Percentiles rank a stretch among this genome's conserved stretches.
phyloP scores from a whole-genome alignment of 768 basidiomycete genomes.

The Hortiboletus flavorubellus region DNA sequence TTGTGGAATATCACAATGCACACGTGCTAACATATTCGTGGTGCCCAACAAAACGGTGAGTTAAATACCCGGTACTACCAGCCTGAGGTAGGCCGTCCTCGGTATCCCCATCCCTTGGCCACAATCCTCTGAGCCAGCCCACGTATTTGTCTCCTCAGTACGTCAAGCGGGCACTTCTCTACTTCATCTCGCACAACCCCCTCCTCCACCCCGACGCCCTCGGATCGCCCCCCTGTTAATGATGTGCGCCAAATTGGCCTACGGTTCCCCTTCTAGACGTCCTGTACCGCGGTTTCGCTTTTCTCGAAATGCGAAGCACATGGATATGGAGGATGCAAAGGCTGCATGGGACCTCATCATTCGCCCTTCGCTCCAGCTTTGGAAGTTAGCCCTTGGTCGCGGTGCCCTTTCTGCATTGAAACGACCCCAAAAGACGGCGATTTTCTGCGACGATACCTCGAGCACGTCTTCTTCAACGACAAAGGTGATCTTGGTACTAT shows the following conservation, averaged over 20 bases:
- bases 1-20: slow-evolving; percentile 24
- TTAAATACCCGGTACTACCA: slow-evolving; percentile 23
- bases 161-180: not conserved
- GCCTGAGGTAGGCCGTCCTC: not conserved
- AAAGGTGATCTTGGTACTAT: slow-evolving; percentile 16
- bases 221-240: not conserved
- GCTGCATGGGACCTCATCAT: slow-evolving; percentile 20
- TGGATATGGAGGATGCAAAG: slow-evolving; percentile 18
- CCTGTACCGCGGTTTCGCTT: slow-evolving; percentile 9
- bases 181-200: not conserved
- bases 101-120: not conserved
- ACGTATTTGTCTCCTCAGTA: slow-evolving; percentile 5
- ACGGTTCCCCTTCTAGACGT: slow-evolving; percentile 8
- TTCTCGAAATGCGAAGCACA: slow-evolving; percentile 9
- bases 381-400: slow-evolving; percentile 14
- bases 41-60: slow-evolving; percentile 9
- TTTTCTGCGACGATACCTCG: slow-evolving; percentile 2
- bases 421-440: slow-evolving; percentile 7
- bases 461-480: slow-evolving; percentile 4
- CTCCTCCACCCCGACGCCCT: not conserved
- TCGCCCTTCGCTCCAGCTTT: slow-evolving; percentile 22
- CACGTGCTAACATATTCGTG: slow-evolving; percentile 8
- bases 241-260: slow-evolving; percentile 14
- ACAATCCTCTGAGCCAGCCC: not conserved
- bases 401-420: slow-evolving; percentile 1